Conservation (phyloP, 2,329 filamentous ascomycete genomes). For the Ophidiomyces ophidiicola region DNA sequence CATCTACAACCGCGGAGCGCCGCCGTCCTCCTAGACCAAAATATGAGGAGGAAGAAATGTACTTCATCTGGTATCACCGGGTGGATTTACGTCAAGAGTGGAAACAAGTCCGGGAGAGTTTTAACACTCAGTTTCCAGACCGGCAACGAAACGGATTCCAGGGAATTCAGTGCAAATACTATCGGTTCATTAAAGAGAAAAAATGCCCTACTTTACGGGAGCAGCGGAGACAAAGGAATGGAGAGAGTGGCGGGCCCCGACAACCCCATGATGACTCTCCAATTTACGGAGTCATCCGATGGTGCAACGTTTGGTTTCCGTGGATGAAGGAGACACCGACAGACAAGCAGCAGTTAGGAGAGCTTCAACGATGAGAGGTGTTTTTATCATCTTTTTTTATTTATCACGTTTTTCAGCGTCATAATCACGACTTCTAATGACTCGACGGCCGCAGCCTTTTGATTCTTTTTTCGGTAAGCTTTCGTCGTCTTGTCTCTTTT, state of each 20-base stretch:
- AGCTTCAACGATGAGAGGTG: background rate
- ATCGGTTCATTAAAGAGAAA: slow-evolving; percentile 37
- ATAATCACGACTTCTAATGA: no score
- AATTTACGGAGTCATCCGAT: slow-evolving; percentile 31
- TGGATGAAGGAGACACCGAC: slow-evolving; percentile 30
- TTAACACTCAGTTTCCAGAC: slow-evolving; percentile 33
- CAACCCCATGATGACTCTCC: slow-evolving; percentile 20
- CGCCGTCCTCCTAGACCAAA: slow-evolving; percentile 35
- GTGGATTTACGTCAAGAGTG: slow-evolving; percentile 37
- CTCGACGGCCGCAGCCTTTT: no score
- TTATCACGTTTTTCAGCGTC: no score
- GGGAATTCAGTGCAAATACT: slow-evolving; percentile 41
- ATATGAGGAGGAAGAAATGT: slow-evolving; percentile 38
- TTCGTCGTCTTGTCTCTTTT: no score
- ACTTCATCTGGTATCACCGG: slow-evolving; percentile 41
- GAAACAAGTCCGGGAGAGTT: slow-evolving; percentile 35
- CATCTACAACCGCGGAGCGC: slow-evolving; percentile 25
- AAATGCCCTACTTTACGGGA: slow-evolving; percentile 35
- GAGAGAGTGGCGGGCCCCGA: slow-evolving; percentile 5
- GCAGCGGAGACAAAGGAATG: slow-evolving; percentile 22
- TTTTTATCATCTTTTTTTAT: background rate
- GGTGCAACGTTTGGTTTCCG: slow-evolving; percentile 31
- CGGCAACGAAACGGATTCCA: slow-evolving; percentile 32
- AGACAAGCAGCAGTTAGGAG: no score
- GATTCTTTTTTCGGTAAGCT: no score